Percentiles rank a stretch among this genome's conserved stretches.
Evolutionary conservation across 768 basidiomycete genomes (phyloP).

Genomic region (Mycena haematopus): DNA sequence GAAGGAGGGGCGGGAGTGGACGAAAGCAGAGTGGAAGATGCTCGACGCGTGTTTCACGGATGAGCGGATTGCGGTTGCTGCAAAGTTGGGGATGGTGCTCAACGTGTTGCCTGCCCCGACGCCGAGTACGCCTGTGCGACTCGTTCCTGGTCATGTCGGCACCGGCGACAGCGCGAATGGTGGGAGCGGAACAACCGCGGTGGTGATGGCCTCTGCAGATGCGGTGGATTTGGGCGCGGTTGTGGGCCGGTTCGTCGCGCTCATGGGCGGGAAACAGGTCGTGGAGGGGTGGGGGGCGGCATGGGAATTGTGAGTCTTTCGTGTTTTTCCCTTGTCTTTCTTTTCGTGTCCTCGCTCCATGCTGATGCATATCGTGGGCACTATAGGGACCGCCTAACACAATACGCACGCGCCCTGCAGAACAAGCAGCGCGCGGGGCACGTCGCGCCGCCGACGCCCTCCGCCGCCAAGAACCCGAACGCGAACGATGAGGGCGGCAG

Average conservation of each 20-base stretch:
- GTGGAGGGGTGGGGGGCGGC: conserved; percentile 49
- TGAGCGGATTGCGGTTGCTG: conserved; percentile 60
- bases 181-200: too few relatives aligned
- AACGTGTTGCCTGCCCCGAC: conserved; percentile 7
- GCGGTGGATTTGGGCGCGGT: conserved; percentile 62
- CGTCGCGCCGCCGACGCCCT: conserved; percentile 55
- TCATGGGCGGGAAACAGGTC: conserved; percentile 53
- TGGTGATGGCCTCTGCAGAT: conserved; percentile 58
- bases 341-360: neutral
- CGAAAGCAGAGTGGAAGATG: conserved; percentile 79
- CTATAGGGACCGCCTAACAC: conserved; percentile 55
- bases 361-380: neutral
- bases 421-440: conserved; percentile 64
- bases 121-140: conserved; percentile 17
- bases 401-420: conserved; percentile 61
- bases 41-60: conserved; percentile 83
- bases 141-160: too few relatives aligned
- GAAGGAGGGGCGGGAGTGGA: too few relatives aligned
- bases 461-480: conserved; percentile 25
- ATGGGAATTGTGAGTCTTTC: conserved; percentile 61
- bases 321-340: too few relatives aligned
- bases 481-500: too few relatives aligned
- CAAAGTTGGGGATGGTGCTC: conserved; percentile 30
- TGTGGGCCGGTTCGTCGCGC: conserved; percentile 59
- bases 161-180: conserved; percentile 22